These are phyloP conservation scores for Beauveria brongniartii DNA, from an alignment of 2,329 filamentous ascomycete genomes.

Conservation along the genomic window DNA sequence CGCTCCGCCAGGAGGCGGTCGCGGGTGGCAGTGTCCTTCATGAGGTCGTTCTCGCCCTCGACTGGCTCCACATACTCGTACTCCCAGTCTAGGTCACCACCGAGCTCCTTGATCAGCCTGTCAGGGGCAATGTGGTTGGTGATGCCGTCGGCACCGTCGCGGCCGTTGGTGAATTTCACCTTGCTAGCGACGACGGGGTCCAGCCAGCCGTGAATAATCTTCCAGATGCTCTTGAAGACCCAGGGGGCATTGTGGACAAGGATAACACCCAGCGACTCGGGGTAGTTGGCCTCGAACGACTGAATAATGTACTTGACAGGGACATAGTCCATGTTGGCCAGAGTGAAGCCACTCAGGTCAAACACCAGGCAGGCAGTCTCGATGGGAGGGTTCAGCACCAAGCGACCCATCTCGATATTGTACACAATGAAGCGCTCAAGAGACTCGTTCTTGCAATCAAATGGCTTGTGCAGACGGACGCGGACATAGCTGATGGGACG, in stretches of 20 bases:
- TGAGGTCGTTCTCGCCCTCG: slow-evolving; percentile 48
- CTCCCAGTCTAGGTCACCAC: slow-evolving; percentile 64
- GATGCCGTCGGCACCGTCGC: slow-evolving; percentile 53
- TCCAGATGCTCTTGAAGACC: slow-evolving; percentile 53
- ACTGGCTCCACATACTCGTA: slow-evolving; percentile 58
- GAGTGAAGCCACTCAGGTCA: slow-evolving; percentile 62
- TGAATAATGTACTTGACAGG: slow-evolving; percentile 75
- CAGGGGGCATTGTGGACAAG: slow-evolving; percentile 70
- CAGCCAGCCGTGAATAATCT: slow-evolving; percentile 66
- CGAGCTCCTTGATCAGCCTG: slow-evolving; percentile 43
- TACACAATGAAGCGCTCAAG: slow-evolving; percentile 32
- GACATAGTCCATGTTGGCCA: slow-evolving; percentile 70
- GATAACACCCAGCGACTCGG: slow-evolving; percentile 61
- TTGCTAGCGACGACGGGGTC: slow-evolving; percentile 68
- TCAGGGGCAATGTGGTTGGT: slow-evolving; percentile 35
- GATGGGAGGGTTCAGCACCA: slow-evolving; percentile 12
- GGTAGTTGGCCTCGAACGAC: slow-evolving; percentile 71
- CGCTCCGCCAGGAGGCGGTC: slow-evolving; percentile 44
- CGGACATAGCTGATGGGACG: slow-evolving; percentile 30
- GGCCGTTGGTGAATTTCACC: slow-evolving; percentile 59
- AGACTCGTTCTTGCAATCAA: slow-evolving; percentile 23
- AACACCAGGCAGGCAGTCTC: slow-evolving; percentile 46
- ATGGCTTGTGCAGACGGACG: slow-evolving; percentile 25
- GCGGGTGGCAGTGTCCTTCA: slow-evolving; percentile 36
- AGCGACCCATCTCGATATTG: slow-evolving; percentile 27